phyloP scores from a whole-genome alignment of 257 asterid genomes.

The Schizonepeta tenuifolia region DNA sequence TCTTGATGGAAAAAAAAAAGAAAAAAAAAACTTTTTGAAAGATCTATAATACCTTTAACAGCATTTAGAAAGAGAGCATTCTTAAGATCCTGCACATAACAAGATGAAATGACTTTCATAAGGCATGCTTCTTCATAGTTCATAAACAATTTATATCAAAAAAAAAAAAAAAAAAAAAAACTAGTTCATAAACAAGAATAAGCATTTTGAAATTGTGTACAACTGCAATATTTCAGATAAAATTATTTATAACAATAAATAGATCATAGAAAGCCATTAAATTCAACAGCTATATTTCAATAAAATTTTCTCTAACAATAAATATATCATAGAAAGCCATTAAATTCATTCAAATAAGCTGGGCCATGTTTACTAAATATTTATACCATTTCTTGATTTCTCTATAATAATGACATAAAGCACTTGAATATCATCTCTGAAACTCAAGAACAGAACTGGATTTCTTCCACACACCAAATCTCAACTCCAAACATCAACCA shows the following conservation, averaged over 20 bases:
- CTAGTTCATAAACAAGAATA: neutral
- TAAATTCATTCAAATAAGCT: conserved; percentile 2
- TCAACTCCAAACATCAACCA: neutral
- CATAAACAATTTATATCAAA: neutral
- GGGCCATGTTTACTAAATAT: neutral
- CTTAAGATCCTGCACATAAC: conserved; percentile 69
- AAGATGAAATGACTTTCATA: conserved; percentile 19
- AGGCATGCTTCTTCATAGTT: neutral
- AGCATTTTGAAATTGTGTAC: neutral
- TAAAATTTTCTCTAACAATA: neutral
- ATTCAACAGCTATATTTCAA: neutral
- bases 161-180: no score
- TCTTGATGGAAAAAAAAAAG: conserved; percentile 14
- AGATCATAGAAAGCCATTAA: neutral
- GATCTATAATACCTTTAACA: conserved; percentile 57
- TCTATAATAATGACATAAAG: neutral
- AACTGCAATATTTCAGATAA: neutral
- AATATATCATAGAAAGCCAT: neutral
- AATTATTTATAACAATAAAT: no score
- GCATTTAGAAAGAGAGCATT: conserved; percentile 68
- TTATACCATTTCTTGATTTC: conserved; percentile 18
- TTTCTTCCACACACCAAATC: conserved; percentile 29
- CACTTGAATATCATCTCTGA: neutral
- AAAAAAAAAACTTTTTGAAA: neutral
- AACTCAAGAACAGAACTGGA: conserved; percentile 18